Conservation (phyloP, 176 grass and related monocot species). For the Oryza brachyantha region DNA sequence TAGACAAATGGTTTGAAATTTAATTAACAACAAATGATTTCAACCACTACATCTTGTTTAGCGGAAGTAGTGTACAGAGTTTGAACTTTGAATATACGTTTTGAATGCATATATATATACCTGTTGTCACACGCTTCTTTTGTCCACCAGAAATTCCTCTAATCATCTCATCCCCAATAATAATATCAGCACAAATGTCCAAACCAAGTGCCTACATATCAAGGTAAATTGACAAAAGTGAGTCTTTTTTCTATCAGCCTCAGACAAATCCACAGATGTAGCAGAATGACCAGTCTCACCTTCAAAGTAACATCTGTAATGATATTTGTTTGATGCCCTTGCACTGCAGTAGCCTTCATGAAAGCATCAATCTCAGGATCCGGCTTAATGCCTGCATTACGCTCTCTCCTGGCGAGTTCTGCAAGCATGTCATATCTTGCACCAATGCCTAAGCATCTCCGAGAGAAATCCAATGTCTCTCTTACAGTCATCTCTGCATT, state of each 20-base stretch:
- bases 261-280: neutral
- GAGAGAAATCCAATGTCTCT: conserved; percentile 71
- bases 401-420: conserved; percentile 52
- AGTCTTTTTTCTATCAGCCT: neutral
- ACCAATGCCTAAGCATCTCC: conserved; percentile 60
- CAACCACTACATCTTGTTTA: neutral
- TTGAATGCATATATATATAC: conserved; percentile 30
- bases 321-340: conserved; percentile 48
- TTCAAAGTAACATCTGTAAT: conserved; percentile 58
- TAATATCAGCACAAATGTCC: conserved; percentile 66
- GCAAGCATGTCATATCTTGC: conserved; percentile 62
- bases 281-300: conserved; percentile 24
- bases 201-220: conserved; percentile 52
- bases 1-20: neutral
- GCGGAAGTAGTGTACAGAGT: neutral
- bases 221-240: neutral
- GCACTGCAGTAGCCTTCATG: conserved; percentile 67
- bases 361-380: conserved; percentile 69
- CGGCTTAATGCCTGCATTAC: conserved; percentile 58
- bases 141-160: conserved; percentile 81
- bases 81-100: neutral
- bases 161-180: conserved; percentile 66
- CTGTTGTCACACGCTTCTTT: conserved; percentile 72
- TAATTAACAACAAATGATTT: neutral
- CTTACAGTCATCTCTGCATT: conserved; percentile 75